A percentile compares a stretch with the other conserved stretches of the same genome.
Conservation (phyloP, 768 basidiomycete species). For the Gloeophyllum trabeum region DNA sequence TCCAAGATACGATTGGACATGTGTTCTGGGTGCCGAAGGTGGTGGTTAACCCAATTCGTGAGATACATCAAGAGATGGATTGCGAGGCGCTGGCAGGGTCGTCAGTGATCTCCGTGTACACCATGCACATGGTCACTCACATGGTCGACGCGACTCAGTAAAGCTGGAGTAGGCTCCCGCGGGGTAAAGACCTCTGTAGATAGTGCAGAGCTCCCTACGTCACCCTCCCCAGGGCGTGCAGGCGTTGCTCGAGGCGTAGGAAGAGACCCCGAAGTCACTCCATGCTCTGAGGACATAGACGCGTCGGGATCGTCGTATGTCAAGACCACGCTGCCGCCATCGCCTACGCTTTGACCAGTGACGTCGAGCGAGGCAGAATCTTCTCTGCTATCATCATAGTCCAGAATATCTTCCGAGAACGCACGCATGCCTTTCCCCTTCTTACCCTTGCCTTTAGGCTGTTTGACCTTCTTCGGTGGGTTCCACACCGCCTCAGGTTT, state of each 20-base stretch:
- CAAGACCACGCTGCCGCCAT: too few species aligned
- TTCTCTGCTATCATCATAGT: too few species aligned
- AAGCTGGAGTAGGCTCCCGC: slow-evolving; percentile 41
- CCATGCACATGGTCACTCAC: slow-evolving; percentile 25
- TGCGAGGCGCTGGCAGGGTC: slow-evolving; percentile 40
- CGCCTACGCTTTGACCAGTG: too few species aligned
- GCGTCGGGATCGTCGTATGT: too few species aligned
- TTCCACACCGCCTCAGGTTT: slow-evolving; percentile 61
- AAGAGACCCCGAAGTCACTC: slow-evolving; percentile 19
- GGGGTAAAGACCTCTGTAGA: not conserved
- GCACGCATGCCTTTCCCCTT: slow-evolving; percentile 21
- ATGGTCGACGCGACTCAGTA: slow-evolving; percentile 55
- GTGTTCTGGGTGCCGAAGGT: slow-evolving; percentile 33
- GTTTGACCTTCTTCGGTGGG: slow-evolving; percentile 29
- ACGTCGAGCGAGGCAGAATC: too few species aligned
- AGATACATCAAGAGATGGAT: slow-evolving; percentile 80
- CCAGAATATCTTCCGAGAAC: slow-evolving; percentile 23
- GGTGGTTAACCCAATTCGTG: slow-evolving; percentile 64
- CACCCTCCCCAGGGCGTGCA: slow-evolving; percentile 9
- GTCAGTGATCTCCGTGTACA: slow-evolving; percentile 5
- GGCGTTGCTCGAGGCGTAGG: slow-evolving; percentile 31
- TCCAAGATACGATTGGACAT: slow-evolving; percentile 32
- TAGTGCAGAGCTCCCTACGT: too few species aligned
- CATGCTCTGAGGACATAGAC: slow-evolving; percentile 14
- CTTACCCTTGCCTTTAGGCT: slow-evolving; percentile 11